Evolutionary conservation across 2,329 filamentous ascomycete genomes (phyloP), one percentile per base, ranked within the genome.

Genomic region (Ophiostoma quercus): DNA sequence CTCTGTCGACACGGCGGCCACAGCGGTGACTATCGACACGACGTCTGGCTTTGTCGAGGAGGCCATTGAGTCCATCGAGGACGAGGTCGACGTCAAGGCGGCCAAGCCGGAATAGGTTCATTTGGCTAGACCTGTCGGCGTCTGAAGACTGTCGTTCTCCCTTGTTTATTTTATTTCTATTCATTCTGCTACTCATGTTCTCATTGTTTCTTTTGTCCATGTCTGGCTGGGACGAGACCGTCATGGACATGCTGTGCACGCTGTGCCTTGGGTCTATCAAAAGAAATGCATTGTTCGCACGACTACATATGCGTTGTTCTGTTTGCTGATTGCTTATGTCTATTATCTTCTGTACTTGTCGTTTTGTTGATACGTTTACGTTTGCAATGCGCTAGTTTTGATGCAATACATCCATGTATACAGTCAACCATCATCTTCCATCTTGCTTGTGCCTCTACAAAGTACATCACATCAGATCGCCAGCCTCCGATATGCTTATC

Each of bases 1-100:
- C 16, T 25, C 63, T 14, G n/a, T n/a, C 12, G 63, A n/a, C 8
- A 12, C 63, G 63, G 63, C n/a, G 2, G n/a, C 63, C 37, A 43
- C 63, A 7, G 37, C n/a, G 3, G 63, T 66, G 37, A 66, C 76
- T 6, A 73, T 77, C 7, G 76, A 78, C 57, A 72, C 73, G 19
- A 70, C 66, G 0, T 34, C 67, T 6, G 73, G 72, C 22, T 65
- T 65, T 43, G 39, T 43, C 22, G 65, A 66, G 39, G 65, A 66
- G 39, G 65, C 65, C 19, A 66, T 66, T 6, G 62, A 65, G 62
- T 65, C 62, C 2, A 65, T 65, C 37, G 62, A 65, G 22, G 62
- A 65, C 34, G 34, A 41, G 1, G 60, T 14, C 63, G 65, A 29
- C 11, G 37, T 19, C 37, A 66, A 66, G 65, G n/a, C 37, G 8